Evolutionary conservation across 2,329 filamentous ascomycete genomes (phyloP).

Genomic region (Gremmenia infestans): DNA sequence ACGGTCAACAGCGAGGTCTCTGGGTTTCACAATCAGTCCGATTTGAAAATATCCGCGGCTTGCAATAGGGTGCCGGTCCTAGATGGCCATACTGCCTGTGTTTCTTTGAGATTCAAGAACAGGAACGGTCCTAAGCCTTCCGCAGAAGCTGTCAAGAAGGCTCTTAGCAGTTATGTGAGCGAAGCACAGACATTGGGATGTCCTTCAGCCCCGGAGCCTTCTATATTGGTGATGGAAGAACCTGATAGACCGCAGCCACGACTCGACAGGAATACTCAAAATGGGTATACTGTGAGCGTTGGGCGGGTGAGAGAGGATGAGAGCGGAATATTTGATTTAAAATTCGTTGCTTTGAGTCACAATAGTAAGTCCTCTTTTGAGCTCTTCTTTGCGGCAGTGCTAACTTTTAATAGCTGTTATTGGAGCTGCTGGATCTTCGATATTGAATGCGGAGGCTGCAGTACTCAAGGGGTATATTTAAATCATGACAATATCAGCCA

Average conservation of each 20-base stretch:
- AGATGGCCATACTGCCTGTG: slow-evolving; percentile 93
- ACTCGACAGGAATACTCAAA: slow-evolving; percentile 78
- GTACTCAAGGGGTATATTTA: slow-evolving; percentile 82
- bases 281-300: slow-evolving; percentile 87
- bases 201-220: slow-evolving; percentile 74
- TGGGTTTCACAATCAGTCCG: slow-evolving; percentile 69
- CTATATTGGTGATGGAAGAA: slow-evolving; percentile 88
- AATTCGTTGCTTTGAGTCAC: slow-evolving; percentile 90
- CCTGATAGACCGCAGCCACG: slow-evolving; percentile 86
- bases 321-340: slow-evolving; percentile 86
- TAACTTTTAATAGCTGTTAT: slow-evolving; percentile 61
- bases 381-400: not conserved
- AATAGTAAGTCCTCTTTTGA: slow-evolving; percentile 44
- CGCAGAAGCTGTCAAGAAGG: slow-evolving; percentile 71
- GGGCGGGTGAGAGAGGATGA: slow-evolving; percentile 77
- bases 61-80: slow-evolving; percentile 95
- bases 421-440: slow-evolving; percentile 91
- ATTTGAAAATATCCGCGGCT: slow-evolving; percentile 73
- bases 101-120: slow-evolving; percentile 76
- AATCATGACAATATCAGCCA: slow-evolving; percentile 4
- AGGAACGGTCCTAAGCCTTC: slow-evolving; percentile 59
- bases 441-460: slow-evolving; percentile 89
- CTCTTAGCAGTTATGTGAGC: slow-evolving; percentile 73
- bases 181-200: slow-evolving; percentile 82
- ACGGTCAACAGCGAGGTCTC: slow-evolving; percentile 64